Base-by-base conservation (phyloP, 176 grass and related monocot genomes). In the Saccharum officinarum region DNA sequence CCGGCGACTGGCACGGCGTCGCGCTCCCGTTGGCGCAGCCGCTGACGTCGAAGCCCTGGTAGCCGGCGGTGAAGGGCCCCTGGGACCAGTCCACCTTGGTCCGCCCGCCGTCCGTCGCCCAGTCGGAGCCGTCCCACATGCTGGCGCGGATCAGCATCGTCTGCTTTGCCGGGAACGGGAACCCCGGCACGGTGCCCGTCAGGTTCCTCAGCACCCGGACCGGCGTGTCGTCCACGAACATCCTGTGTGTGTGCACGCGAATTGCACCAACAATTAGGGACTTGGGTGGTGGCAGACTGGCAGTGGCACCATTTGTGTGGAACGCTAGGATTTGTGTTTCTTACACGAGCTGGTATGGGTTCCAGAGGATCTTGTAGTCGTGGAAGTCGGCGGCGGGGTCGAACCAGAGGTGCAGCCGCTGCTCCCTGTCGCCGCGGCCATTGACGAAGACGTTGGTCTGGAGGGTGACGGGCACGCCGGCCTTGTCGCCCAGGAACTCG, bases 291-390 rank as follows among this genome's bases (percentile, higher is more conserved):
- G 40, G 41, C 41, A 44, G 41, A 44, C 41, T 44, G 41, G 41
- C 41, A 44, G 14, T 5, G 12, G 17, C 50, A 55, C 50, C 54
- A n/a, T 59, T n/a, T 22, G 28, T 28, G 28, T 28, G 55, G 55
- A 59, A n/a, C 6, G 55, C 22, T 4, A 4, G 18, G 3, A 17
- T 3, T n/a, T 59, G 54, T 59, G 6, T 7, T 7, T 55, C 2
- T 55, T 33, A 25, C 94, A 90, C 94, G 10, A 94, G 69, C 34
- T 92, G 94, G 84, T 85, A 89, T 5, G 94, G 89, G 75, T 97
- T 97, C 94, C 94, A 97, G n/a, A 97, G 85, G 40, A 94, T 85
- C 71, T 34, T 82, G 85, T 97, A 94, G 71, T 92, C 86, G 23
- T 97, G 94, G 90, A 97, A 90, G 31, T 94, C 86, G 18, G 90